Conservation (phyloP, 192 early-diverging fungal genomes). For the Spizellomyces sp. region DNA sequence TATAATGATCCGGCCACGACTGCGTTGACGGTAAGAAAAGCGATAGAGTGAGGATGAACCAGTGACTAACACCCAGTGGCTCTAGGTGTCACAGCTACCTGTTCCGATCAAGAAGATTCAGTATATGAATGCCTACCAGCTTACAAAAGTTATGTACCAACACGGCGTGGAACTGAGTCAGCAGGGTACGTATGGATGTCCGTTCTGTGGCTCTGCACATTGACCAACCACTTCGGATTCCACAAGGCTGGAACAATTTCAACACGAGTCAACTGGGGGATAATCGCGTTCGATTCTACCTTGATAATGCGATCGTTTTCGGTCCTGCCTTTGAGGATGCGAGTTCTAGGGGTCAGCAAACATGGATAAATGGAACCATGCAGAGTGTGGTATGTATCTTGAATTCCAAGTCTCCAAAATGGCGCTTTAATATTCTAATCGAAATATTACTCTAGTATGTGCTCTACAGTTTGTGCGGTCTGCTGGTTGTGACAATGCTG, state of each 20-base stretch:
- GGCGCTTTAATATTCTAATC: not conserved
- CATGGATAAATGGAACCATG: slow-evolving; percentile 9
- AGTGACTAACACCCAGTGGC: not conserved
- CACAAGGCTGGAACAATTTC: not conserved
- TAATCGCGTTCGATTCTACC: slow-evolving; percentile 23
- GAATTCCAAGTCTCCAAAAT: not conserved
- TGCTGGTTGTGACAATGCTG: slow-evolving; percentile 15
- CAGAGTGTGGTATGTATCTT: slow-evolving; percentile 20
- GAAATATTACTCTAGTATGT: slow-evolving; percentile 11
- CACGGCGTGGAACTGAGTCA: slow-evolving; percentile 2
- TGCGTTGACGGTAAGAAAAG: slow-evolving; percentile 12
- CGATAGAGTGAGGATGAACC: not conserved
- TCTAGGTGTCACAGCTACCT: slow-evolving; percentile 17
- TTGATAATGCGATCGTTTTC: slow-evolving; percentile 21
- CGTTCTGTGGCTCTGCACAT: not conserved
- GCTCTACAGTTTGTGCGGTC: slow-evolving; percentile 12
- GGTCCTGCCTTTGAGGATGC: not conserved
- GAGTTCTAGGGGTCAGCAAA: not conserved
- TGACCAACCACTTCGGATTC: not conserved
- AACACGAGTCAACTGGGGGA: not conserved
- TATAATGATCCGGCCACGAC: not conserved
- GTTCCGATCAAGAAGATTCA: not conserved
- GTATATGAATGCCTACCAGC: slow-evolving; percentile 21
- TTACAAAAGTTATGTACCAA: not conserved
- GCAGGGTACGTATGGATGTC: slow-evolving; percentile 1